Evolutionary conservation across 805 yeast species (phyloP).

Genomic region (Cyberlindnera japonica): DNA sequence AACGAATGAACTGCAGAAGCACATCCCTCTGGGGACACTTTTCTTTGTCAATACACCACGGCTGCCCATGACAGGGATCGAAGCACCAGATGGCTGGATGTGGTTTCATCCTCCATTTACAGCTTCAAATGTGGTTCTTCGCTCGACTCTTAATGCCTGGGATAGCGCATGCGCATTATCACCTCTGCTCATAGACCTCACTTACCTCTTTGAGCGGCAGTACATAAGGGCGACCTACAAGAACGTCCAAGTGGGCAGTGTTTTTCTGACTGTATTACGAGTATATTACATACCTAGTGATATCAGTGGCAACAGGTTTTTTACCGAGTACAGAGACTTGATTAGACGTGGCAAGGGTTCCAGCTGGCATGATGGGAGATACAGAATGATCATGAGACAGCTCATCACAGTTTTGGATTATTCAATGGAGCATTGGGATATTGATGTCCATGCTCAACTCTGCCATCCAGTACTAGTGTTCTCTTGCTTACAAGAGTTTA

Average conservation of each 20-base stretch:
- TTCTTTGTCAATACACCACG: slow-evolving; percentile 42
- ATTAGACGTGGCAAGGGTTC: slow-evolving; percentile 33
- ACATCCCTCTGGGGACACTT: slow-evolving; percentile 48
- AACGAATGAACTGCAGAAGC: slow-evolving; percentile 20
- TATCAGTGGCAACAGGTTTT: slow-evolving; percentile 30
- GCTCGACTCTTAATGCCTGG: slow-evolving; percentile 10
- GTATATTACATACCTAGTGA: slow-evolving; percentile 49
- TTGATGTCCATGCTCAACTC: background rate
- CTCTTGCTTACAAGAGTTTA: slow-evolving; percentile 16
- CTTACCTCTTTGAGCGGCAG: slow-evolving; percentile 39
- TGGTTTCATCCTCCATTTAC: slow-evolving; percentile 52
- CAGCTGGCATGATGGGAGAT: slow-evolving; percentile 33
- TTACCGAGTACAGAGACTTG: slow-evolving; percentile 34
- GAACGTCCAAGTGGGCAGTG: slow-evolving; percentile 11
- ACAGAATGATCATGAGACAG: slow-evolving; percentile 31
- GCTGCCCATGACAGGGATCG: slow-evolving; percentile 33
- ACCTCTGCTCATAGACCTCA: slow-evolving; percentile 34
- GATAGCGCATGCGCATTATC: slow-evolving; percentile 16
- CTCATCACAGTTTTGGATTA: slow-evolving; percentile 44
- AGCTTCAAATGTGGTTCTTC: slow-evolving; percentile 3
- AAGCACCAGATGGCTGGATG: slow-evolving; percentile 45
- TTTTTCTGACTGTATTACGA: slow-evolving; percentile 33
- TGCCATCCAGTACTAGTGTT: slow-evolving; percentile 15
- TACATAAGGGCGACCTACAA: slow-evolving; percentile 43
- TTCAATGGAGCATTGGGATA: slow-evolving; percentile 35